Conservation (phyloP, 108 stramenopile species). For the Skeletonema marinoi region DNA sequence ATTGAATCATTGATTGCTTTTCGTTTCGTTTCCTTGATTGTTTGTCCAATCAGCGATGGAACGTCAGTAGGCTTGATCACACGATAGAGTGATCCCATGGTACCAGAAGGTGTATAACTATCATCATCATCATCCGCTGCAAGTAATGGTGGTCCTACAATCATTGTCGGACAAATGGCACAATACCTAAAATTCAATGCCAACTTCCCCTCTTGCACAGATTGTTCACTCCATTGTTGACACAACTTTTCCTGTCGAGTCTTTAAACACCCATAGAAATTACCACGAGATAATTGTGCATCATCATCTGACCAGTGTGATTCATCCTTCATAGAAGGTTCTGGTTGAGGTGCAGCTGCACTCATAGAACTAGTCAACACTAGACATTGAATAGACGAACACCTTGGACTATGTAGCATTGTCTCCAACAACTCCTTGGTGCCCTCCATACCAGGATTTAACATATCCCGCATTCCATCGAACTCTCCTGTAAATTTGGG, state of each 20-base stretch:
- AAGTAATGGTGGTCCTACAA: constrained; percentile 28
- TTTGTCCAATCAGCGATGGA: not conserved
- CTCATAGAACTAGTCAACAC: constrained; percentile 36
- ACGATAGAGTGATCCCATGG: constrained; percentile 26
- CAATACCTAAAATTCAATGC: constrained; percentile 10
- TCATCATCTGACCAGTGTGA: constrained; percentile 33
- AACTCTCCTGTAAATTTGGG: constrained; percentile 26
- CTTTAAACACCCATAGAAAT: constrained; percentile 41
- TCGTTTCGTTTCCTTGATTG: constrained; percentile 5
- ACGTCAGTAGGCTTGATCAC: not conserved
- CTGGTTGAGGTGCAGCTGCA: constrained; percentile 29
- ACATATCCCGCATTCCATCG: constrained; percentile 35
- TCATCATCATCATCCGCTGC: not conserved
- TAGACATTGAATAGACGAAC: constrained; percentile 20
- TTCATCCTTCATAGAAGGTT: constrained; percentile 31
- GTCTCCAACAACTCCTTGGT: constrained; percentile 24
- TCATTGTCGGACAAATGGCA: constrained; percentile 32
- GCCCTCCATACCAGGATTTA: constrained; percentile 33
- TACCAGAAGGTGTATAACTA: constrained; percentile 24
- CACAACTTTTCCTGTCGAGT: constrained; percentile 30
- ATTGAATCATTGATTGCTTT: constrained; percentile 43
- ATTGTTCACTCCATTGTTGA: constrained; percentile 15
- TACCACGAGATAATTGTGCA: constrained; percentile 13
- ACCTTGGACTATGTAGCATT: not conserved
- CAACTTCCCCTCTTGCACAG: constrained; percentile 4